Conservation (phyloP, 2,329 filamentous ascomycete genomes). For the Aspergillus candidus region DNA sequence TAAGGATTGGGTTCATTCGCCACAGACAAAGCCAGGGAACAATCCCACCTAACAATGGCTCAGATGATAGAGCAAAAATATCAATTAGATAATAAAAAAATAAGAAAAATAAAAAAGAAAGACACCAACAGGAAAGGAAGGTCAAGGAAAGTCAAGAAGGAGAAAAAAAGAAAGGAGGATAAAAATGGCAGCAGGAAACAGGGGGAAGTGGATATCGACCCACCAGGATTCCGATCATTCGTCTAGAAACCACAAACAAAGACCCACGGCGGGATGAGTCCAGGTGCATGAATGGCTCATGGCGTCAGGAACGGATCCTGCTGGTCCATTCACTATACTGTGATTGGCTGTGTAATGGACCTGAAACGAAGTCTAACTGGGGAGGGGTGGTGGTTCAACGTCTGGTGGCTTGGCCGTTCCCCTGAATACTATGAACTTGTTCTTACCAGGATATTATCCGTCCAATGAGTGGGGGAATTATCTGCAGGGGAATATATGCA, state of each 20-base stretch:
- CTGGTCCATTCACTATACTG: neutral
- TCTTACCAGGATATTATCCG: neutral
- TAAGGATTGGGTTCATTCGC: too few species aligned
- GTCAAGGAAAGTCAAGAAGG: too few species aligned
- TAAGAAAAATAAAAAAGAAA: too few species aligned
- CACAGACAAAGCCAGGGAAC: neutral
- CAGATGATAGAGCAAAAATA: too few species aligned
- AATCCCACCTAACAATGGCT: neutral
- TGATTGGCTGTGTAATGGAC: neutral
- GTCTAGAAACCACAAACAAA: conserved; percentile 2
- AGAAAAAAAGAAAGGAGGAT: conserved; percentile 2
- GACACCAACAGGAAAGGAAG: too few species aligned
- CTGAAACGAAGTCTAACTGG: conserved; percentile 16
- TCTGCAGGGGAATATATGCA: too few species aligned
- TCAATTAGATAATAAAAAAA: too few species aligned
- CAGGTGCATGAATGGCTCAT: conserved; percentile 6
- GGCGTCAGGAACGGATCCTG: conserved; percentile 15
- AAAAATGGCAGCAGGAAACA: conserved; percentile 12
- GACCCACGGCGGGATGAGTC: conserved; percentile 12
- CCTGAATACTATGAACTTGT: conserved; percentile 4
- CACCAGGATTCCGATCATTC: conserved; percentile 4
- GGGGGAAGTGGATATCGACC: conserved; percentile 10
- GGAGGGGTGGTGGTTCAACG: conserved; percentile 8
- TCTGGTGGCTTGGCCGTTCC: conserved; percentile 11
- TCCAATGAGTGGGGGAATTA: too few species aligned